These are phyloP conservation scores for Fusarium pseudocircinatum DNA, from an alignment of 2,329 filamentous ascomycete genomes.

Conservation along the genomic window DNA sequence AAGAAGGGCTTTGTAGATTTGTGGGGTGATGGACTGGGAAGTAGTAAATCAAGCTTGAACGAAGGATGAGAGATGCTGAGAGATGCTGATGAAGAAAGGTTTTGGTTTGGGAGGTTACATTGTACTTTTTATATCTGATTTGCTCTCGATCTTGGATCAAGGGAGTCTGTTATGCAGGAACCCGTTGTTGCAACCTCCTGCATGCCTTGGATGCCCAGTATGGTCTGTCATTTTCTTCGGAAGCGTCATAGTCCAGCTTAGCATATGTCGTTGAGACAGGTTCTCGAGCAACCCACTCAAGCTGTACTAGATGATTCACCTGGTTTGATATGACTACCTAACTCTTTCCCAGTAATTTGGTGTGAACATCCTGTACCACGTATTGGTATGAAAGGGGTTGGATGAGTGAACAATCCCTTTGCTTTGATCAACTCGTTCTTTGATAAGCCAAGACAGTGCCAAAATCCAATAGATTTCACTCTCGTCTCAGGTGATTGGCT, in stretches of 20 bases:
- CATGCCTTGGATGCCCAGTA: not conserved
- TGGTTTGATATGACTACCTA: not conserved
- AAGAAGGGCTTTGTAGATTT: not conserved
- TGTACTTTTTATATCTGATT: not conserved
- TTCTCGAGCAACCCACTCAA: too few relatives aligned
- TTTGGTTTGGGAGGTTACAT: not conserved
- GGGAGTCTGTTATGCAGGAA: not conserved
- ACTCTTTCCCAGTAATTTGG: rapidly evolving
- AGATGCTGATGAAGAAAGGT: not conserved
- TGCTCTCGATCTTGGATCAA: not conserved
- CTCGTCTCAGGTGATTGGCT: not conserved
- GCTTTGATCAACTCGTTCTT: not conserved
- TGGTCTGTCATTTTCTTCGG: not conserved
- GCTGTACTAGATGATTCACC: too few relatives aligned
- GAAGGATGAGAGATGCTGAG: not conserved
- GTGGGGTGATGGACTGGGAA: not conserved
- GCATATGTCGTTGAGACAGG: too few relatives aligned
- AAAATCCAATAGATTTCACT: not conserved
- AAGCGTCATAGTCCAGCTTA: not conserved
- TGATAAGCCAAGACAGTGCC: not conserved
- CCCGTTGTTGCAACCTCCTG: not conserved
- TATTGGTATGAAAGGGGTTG: not conserved
- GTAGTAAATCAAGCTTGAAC: not conserved
- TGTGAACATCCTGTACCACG: not conserved
- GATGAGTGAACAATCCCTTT: not conserved